Conservation (phyloP, 306 rosid genomes). For the Urtica urens region DNA sequence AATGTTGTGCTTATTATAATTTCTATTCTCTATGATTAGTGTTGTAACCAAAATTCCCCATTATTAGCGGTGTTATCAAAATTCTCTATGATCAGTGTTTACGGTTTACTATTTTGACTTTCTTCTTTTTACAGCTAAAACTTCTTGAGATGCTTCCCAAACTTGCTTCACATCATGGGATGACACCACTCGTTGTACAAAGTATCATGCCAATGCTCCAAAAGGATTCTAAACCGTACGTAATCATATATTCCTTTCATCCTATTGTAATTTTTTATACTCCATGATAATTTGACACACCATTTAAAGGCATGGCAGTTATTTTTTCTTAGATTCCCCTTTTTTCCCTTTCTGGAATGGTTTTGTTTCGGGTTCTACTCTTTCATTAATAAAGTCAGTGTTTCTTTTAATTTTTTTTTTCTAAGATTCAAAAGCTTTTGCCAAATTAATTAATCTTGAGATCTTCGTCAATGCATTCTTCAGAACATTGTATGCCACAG, state of each 20-base stretch:
- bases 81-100: slow-evolving; percentile 11
- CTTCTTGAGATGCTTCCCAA: slow-evolving; percentile 69
- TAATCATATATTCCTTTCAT: slow-evolving; percentile 10
- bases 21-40: no score
- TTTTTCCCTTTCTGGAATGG: no score
- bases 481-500: slow-evolving; percentile 76
- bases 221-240: slow-evolving; percentile 64
- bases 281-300: no score
- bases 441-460: background rate
- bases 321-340: no score
- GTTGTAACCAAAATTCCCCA: no score
- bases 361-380: no score
- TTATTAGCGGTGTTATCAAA: slow-evolving; percentile 6
- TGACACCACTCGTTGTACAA: slow-evolving; percentile 80
- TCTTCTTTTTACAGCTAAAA: slow-evolving; percentile 65
- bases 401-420: background rate
- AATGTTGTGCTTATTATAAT: slow-evolving; percentile 6
- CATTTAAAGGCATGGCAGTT: no score
- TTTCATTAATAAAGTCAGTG: no score
- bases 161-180: slow-evolving; percentile 79
- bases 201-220: slow-evolving; percentile 83
- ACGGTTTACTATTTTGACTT: slow-evolving; percentile 17
- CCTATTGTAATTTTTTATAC: slow-evolving; percentile 1
- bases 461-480: slow-evolving; percentile 3
- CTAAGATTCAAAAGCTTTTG: background rate